Base-by-base conservation (phyloP, 352 stramenopile genomes). In the Albugo laibachii region DNA sequence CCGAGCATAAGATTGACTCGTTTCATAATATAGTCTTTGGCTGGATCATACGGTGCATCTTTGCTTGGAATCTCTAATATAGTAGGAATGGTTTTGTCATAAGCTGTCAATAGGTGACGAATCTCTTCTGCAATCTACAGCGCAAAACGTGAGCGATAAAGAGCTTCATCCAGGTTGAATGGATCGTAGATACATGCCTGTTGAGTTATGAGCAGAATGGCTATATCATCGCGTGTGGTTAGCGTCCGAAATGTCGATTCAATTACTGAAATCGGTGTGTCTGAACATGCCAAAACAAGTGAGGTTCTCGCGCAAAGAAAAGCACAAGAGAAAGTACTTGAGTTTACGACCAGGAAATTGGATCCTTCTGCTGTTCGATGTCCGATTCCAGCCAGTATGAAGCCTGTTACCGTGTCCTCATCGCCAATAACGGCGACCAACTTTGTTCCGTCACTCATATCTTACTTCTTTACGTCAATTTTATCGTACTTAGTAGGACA, bases 11-110 rank as follows among this genome's bases (percentile, higher is more conserved):
- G 62, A 57, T 84, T 92, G 36, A 99, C 92, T 52, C 92, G 78
- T 75, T 97, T 94, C 92, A 99, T 98, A 65, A 99, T 98, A 66
- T 97, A 97, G 75, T 99, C 94, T 78, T 99, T 96, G 52, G 92
- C 63, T 16, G 94, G 92, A 64, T 99, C 93, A 61, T 98, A 98
- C 42, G 81, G 83, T 47, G 64, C 69, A 58, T 94, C 83, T 53
- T 98, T 98, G 62, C 80, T 96, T 40, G 93, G 94, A 57, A 99
- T 99, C 65, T 99, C 95, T 47, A 99, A 72, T 49, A 99, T 80
- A 10, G 95, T 98, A 21, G 95, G 95, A 60, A 99, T 98, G 20
- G 92, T 97, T 65, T 97, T 92, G 38, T 96, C 87, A 69, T 99
- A 99, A 61, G 93, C 80, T 56, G 97, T 97, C 38, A 99, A 75